These are phyloP conservation scores for Gossypium thurberi DNA, from an alignment of 345 rosid genomes.

Conservation along the genomic window DNA sequence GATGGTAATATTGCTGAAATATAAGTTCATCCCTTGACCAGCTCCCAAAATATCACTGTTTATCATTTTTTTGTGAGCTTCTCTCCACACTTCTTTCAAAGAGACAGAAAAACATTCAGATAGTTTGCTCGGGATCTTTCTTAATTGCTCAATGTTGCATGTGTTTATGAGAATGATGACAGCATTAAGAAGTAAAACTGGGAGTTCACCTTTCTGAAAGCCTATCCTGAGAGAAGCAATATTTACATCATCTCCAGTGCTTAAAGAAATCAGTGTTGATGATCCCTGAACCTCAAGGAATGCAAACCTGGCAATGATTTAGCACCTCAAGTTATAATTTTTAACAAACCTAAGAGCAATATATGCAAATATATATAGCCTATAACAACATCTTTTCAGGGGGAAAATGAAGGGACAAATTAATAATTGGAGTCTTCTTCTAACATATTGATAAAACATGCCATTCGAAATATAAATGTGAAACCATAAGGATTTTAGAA, in stretches of 20 bases:
- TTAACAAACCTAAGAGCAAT: background rate
- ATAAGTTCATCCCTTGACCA: constrained; percentile 9
- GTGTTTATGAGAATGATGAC: constrained; percentile 35
- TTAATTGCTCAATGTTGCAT: constrained; percentile 31
- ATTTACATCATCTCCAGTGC: constrained; percentile 14
- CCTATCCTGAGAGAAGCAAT: constrained; percentile 18
- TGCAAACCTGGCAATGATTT: constrained; percentile 28
- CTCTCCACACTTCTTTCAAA: constrained; percentile 33
- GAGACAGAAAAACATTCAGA: constrained; percentile 22
- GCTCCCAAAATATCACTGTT: constrained; percentile 14
- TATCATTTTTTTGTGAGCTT: constrained; percentile 30
- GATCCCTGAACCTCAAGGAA: constrained; percentile 38
- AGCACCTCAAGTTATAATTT: constrained; percentile 11
- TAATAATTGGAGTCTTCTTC: background rate
- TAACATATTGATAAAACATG: background rate
- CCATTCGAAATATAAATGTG: background rate
- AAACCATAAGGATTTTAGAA: background rate
- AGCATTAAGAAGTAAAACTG: constrained; percentile 29
- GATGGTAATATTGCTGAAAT: constrained; percentile 23
- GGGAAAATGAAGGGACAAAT: background rate
- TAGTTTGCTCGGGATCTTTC: constrained; percentile 28
- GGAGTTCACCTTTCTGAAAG: constrained; percentile 24
- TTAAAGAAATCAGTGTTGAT: constrained; percentile 19
- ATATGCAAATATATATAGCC: background rate
- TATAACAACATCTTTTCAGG: background rate